Conservation (phyloP, 164 flowering plant genomes). For the Vitis riparia region DNA sequence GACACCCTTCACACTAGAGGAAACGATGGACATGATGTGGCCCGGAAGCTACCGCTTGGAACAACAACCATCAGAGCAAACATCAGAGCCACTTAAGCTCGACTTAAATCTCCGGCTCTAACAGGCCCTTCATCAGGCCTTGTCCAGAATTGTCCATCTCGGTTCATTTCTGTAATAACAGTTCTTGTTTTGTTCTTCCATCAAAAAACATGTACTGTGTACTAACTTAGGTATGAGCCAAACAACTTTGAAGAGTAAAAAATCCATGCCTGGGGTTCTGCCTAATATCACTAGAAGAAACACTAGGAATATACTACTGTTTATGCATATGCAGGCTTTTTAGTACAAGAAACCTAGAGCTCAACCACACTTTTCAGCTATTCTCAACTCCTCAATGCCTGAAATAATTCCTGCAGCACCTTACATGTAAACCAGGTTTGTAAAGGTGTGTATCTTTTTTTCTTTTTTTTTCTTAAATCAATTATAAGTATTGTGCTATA, state of each 20-base stretch:
- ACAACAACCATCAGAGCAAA: conserved; percentile 29
- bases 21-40: conserved; percentile 50
- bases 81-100: conserved; percentile 34
- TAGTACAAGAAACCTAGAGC: neutral
- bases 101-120: conserved; percentile 66
- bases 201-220: conserved; percentile 1
- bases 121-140: conserved; percentile 11
- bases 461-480: neutral
- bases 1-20: conserved; percentile 36
- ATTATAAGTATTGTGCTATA: neutral
- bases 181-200: conserved; percentile 3
- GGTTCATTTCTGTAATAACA: neutral
- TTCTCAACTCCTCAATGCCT: neutral
- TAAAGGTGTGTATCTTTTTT: neutral
- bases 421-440: conserved; percentile 2
- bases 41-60: conserved; percentile 70
- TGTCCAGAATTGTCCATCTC: conserved; percentile 1
- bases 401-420: conserved; percentile 7
- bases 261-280: conserved; percentile 6
- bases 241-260: conserved; percentile 1
- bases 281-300: conserved; percentile 8
- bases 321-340: conserved; percentile 4
- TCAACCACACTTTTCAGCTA: neutral
- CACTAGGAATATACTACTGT: neutral
- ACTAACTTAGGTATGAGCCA: conserved; percentile 9